A percentile compares a stretch with the other conserved stretches of the same genome.
phyloP scores from a whole-genome alignment of 257 asterid species.

The Salvia hispanica region DNA sequence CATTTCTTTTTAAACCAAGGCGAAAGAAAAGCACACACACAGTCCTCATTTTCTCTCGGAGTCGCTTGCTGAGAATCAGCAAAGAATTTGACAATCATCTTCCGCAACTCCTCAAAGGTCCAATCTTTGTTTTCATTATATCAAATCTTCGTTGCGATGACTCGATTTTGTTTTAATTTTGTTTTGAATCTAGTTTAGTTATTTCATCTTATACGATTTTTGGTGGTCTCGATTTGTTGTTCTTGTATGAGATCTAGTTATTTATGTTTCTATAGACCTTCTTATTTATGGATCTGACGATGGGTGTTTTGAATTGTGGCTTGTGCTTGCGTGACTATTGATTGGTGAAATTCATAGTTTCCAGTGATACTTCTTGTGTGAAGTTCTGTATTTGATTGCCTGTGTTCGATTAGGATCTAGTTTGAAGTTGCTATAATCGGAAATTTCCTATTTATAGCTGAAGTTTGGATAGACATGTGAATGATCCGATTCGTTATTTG shows the following conservation, averaged over 20 bases:
- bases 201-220: neutral
- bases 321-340: constrained; percentile 20
- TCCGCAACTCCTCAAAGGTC: neutral
- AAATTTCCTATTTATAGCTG: constrained; percentile 7
- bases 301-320: constrained; percentile 33
- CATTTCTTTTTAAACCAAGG: constrained; percentile 28
- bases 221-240: constrained; percentile 24
- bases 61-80: constrained; percentile 9
- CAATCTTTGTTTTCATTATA: neutral
- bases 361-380: constrained; percentile 18
- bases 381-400: neutral
- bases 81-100: constrained; percentile 18
- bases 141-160: constrained; percentile 9
- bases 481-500: neutral
- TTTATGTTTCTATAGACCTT: constrained; percentile 8
- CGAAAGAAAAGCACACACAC: neutral
- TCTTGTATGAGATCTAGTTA: constrained; percentile 23
- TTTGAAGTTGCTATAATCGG: constrained; percentile 1
- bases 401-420: constrained; percentile 17
- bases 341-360: constrained; percentile 4
- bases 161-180: constrained; percentile 10
- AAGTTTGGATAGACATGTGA: neutral
- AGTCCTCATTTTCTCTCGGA: constrained; percentile 23
- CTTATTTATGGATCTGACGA: constrained; percentile 31
- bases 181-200: constrained; percentile 23